Conservation (phyloP, 345 rosid species). For the Clarkia xantiana region DNA sequence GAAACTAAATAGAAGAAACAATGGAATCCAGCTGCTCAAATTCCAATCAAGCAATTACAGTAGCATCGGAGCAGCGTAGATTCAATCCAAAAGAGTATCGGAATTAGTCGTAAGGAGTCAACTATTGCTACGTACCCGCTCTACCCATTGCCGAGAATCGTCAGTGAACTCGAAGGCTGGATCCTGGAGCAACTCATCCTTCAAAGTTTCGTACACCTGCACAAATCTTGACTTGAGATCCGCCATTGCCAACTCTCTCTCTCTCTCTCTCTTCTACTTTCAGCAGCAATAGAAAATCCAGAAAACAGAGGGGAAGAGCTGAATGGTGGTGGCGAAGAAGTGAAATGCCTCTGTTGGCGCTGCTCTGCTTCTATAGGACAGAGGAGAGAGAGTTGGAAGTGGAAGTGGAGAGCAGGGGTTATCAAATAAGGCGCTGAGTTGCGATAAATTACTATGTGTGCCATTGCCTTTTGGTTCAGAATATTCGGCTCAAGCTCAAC, state of each 20-base stretch:
- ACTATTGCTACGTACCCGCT: conserved; percentile 20
- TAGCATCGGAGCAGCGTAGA: background rate
- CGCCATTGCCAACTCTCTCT: conserved; percentile 30
- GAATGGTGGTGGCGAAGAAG: background rate
- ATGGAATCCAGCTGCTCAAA: no score
- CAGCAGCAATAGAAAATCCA: background rate
- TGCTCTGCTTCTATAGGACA: background rate
- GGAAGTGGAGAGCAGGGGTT: background rate
- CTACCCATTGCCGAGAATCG: conserved; percentile 73
- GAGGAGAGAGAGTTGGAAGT: background rate
- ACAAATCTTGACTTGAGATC: conserved; percentile 62
- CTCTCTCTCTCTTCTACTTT: background rate
- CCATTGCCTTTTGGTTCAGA: background rate
- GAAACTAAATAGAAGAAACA: no score
- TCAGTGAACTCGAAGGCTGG: conserved; percentile 73
- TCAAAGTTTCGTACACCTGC: conserved; percentile 40
- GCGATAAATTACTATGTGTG: background rate
- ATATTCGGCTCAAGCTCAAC: no score
- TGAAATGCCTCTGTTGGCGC: background rate
- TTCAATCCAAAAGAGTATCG: background rate
- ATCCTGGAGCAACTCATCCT: conserved; percentile 63
- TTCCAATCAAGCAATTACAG: no score
- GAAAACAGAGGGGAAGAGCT: background rate
- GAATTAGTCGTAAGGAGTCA: background rate
- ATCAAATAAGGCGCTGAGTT: background rate